phyloP scores from a whole-genome alignment of 2,329 filamentous ascomycete species.

The Purpureocillium lavendulum region DNA sequence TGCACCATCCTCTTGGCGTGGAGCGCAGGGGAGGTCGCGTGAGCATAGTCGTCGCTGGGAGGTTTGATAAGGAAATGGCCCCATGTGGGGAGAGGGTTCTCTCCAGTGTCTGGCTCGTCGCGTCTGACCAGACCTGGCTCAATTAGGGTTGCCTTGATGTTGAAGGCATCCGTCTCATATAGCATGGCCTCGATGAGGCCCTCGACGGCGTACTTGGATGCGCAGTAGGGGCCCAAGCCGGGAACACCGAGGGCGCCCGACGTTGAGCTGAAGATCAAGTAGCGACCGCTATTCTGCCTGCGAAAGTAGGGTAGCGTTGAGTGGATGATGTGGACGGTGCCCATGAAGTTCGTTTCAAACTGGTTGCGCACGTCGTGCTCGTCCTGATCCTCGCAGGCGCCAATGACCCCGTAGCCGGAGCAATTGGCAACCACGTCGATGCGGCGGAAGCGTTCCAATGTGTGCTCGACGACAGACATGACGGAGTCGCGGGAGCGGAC shows the following conservation, averaged over 20 bases:
- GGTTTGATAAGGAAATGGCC: conserved; percentile 89
- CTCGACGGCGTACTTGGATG: conserved; percentile 94
- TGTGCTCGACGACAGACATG: conserved; percentile 57
- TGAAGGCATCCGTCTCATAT: conserved; percentile 86
- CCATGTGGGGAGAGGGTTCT: conserved; percentile 65
- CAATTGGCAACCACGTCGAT: conserved; percentile 91
- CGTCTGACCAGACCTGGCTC: conserved; percentile 83
- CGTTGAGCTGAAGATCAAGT: conserved; percentile 91
- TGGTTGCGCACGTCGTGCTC: conserved; percentile 91
- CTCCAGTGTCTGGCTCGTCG: conserved; percentile 60
- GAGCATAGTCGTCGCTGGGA: conserved; percentile 72
- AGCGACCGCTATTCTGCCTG: conserved; percentile 65
- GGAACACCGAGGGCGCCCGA: conserved; percentile 89
- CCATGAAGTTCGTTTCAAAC: conserved; percentile 97
- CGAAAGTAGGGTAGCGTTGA: conserved; percentile 82
- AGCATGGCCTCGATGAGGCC: conserved; percentile 94
- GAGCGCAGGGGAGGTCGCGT: conserved; percentile 70
- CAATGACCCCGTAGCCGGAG: conserved; percentile 91
- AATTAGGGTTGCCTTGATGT: conserved; percentile 88
- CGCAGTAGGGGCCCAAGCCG: conserved; percentile 87
- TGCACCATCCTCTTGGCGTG: conserved; percentile 89
- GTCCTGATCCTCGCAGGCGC: conserved; percentile 93
- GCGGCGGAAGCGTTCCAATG: conserved; percentile 66
- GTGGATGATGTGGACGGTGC: conserved; percentile 88
- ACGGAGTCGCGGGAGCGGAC: conserved; percentile 78